Base-by-base conservation (phyloP, 2,329 filamentous ascomycete species). In the Parastagonospora avenae region DNA sequence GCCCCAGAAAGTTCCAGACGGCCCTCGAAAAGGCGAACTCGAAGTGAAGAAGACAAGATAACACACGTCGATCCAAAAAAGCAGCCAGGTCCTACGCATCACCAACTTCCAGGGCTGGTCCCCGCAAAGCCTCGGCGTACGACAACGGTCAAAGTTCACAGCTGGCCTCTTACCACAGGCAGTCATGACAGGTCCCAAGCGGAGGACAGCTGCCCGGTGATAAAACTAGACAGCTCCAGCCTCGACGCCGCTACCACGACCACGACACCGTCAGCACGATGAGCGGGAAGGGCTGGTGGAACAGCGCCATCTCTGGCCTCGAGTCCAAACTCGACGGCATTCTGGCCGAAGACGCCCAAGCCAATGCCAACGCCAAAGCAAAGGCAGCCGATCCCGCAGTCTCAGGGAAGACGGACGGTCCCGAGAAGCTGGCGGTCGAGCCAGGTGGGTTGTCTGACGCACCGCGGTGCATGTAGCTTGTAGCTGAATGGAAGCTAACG, bases 261-360 rank as follows among this genome's bases (percentile, higher is more conserved):
- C 19, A 31, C 38, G 36, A 48, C 28, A 19, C 38, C 47, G 15
- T 36, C 30, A 35, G 14, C 46, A 65, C 44, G 27, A 70, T 71
- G 64, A 72, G 68, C 49, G 62, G 62, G 24, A 65, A 67, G 47
- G 57, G 59, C 60, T 73, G 55, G 70, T 66, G 60, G 60, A 64
- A 92, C 59, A 91, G 93, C 74, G 92, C 93, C 57, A 91, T 97
- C 54, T 92, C 92, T 47, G 92, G 92, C 54, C 89, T 99, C 50
- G 94, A 99, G 77, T 95, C 92, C 52, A 87, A 90, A 37, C 83
- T 99, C 52, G 94, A 99, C 73, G 92, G 85, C 42, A 96, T 99
- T 51, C 82, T 99, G 54, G 86, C 91, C 46, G 92, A 97, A 60
- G 86, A 90, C 48, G 85, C 88, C 37, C 83, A 84, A 29, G 67